Base-by-base conservation (phyloP, 495 filamentous ascomycete species). In the Rusavskia elegans region DNA sequence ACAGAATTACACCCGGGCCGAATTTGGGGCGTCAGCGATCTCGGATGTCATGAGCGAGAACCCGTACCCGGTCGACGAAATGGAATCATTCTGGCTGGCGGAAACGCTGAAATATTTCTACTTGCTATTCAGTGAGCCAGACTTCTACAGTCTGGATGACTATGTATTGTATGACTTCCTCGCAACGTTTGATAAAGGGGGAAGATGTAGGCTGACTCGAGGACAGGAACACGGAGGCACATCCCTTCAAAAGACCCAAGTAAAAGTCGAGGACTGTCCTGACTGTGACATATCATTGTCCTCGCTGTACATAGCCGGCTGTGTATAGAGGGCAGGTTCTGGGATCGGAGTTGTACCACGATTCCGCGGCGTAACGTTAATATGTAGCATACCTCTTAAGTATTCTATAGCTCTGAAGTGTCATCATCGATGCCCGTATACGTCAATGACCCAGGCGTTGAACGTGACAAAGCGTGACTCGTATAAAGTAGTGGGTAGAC, bases 101-200 rank as follows among this genome's bases (percentile, higher is more conserved):
- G 85, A 89, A 70, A 84, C 85, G 38, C 61, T 89, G 50, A 89
- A 89, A 63, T 89, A 89, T 57, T 88, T 85, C 57, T 89, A 86
- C 61, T 67, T 88, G 17, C 71, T 84, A 4, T 87, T 85, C 64
- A 79, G 76, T 45, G 81, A 84, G 38, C 82, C 82, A 17, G 73
- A 71, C 48, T 67, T 83, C n/a, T 71, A 92, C 45, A 84, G 79
- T 61, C 65, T 95, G 57, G 87, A 95, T 67, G 81, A 92, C 55
- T 95, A 78, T 73, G 85, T 95, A 37, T 71, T 93, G 73, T 77
- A 56, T 74, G 13, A 41, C 19, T 53, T 23, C 19, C 38, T 21
- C 7, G 30, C 37, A 30, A 45, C 11, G 27, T 21, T 44, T 38
- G 55, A 9, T 38, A 8, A 25, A 50, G 60, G 29, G 8, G 32